Base-by-base conservation (phyloP, 73 alveolate species). In the Paramecium octaurelia region DNA sequence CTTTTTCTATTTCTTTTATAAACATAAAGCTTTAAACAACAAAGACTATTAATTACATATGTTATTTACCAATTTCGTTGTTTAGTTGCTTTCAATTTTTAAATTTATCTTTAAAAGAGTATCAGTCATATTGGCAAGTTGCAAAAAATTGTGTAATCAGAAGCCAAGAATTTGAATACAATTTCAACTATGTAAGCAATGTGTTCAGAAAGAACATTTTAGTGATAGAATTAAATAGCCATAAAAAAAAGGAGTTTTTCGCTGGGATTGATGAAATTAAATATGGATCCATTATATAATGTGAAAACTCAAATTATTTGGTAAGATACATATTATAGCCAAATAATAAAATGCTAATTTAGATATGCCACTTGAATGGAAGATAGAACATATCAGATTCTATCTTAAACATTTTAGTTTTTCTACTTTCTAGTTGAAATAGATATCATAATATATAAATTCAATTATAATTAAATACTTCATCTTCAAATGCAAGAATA, bases 221-320 rank as follows among this genome's bases (percentile, higher is more conserved):
- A 6, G 57, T 73, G 14, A 3, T 73, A 12, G 87, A 73, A 38
- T 73, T 73, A 11, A 73, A 73, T 73, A 73, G 87, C 38, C 87
- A 73, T 40, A 73, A 73, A 36, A 36, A 73, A 11, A 73, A 38
- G 40, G 87, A 73, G 31, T 73, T 73, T 73, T 10, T 36, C 0
- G 87, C 87, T 4, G 59, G 87, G 11, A 73, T 73, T 29, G 87
- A 73, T 73, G 87, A 73, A 38, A 73, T 73, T 35, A 73, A 73
- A 73, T 73, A 16, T 73, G 87, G 87, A 1, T 34, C 60, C 4
- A 36, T 73, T 0, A 36, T 73, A 23, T 36, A 34, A 8, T 73
- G 57, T 73, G 46, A 29, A 36, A 40, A 36, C n/a, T 36, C 60
- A 10, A 73, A 5, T 73, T 73, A 73, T 73, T 73, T 73, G 38